These are phyloP conservation scores for Gigaspora rosea DNA, from an alignment of 192 early-diverging fungal genomes.

Conservation along the genomic window DNA sequence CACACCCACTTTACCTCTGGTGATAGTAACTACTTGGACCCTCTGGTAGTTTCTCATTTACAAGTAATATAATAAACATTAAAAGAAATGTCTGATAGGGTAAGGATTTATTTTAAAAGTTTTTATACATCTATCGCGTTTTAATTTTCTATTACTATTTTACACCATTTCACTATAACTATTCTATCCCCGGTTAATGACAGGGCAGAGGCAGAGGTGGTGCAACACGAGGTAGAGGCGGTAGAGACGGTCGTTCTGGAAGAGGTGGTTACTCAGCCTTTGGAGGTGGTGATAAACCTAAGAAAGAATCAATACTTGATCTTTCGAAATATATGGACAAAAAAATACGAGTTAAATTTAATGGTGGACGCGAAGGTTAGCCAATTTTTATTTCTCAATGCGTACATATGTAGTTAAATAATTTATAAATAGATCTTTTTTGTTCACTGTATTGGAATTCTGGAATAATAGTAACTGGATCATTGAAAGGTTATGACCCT, in stretches of 20 bases:
- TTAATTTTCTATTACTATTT: too few species aligned
- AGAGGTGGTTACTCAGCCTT: conserved; percentile 39
- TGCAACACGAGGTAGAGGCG: conserved; percentile 51
- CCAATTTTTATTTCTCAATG: neutral
- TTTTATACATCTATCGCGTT: too few species aligned
- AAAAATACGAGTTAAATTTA: conserved; percentile 89
- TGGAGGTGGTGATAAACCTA: conserved; percentile 62
- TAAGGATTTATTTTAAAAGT: too few species aligned
- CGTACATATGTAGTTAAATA: neutral
- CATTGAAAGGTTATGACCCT: conserved; percentile 90
- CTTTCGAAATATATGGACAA: conserved; percentile 93
- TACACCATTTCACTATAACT: too few species aligned
- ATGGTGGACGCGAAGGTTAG: conserved; percentile 89
- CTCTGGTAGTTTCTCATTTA: too few species aligned
- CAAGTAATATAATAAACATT: too few species aligned
- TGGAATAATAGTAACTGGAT: conserved; percentile 71
- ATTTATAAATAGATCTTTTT: neutral
- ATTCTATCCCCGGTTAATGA: too few species aligned
- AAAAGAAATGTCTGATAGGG: too few species aligned
- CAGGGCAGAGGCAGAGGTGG: conserved; percentile 30
- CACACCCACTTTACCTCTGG: too few species aligned
- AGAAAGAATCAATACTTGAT: conserved; percentile 92
- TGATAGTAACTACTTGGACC: too few species aligned
- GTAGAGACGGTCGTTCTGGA: conserved; percentile 54
- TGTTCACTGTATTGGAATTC: neutral